Percentiles rank a stretch among this genome's conserved stretches.
Evolutionary conservation across 1,284 basidiomycete genomes (phyloP).

Genomic region (Puccinia polysora): DNA sequence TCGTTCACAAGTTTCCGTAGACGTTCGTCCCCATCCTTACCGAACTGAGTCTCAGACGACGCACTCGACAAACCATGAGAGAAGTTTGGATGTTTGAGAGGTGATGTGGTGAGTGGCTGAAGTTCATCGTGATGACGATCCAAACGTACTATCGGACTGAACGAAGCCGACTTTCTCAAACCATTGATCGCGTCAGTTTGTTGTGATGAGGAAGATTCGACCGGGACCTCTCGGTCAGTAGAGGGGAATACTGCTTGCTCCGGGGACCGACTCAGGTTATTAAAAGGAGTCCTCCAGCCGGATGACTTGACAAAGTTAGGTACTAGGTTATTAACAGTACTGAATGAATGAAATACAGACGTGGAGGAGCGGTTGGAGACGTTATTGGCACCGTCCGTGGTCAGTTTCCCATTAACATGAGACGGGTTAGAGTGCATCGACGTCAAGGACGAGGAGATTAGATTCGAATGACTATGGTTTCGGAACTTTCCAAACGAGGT

Average conservation of each 20-base stretch:
- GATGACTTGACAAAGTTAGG: constrained; percentile 38
- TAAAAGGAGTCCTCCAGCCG: constrained; percentile 39
- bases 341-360: constrained; percentile 35
- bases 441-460: constrained; percentile 4
- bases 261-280: constrained; percentile 31
- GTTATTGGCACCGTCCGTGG: neutral
- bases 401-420: neutral
- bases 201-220: neutral
- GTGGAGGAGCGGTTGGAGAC: neutral
- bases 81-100: neutral
- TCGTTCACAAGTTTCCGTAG: neutral
- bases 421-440: neutral
- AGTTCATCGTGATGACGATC: neutral
- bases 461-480: constrained; percentile 24
- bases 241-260: constrained; percentile 7
- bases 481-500: neutral
- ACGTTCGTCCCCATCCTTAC: constrained; percentile 4
- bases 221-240: neutral
- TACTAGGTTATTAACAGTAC: constrained; percentile 37
- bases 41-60: constrained; percentile 10
- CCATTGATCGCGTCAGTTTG: neutral
- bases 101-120: neutral
- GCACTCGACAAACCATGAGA: neutral
- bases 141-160: constrained; percentile 11
- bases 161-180: constrained; percentile 23